Conservation (phyloP, 805 yeast genomes). For the Jamesozyma rosinii region DNA sequence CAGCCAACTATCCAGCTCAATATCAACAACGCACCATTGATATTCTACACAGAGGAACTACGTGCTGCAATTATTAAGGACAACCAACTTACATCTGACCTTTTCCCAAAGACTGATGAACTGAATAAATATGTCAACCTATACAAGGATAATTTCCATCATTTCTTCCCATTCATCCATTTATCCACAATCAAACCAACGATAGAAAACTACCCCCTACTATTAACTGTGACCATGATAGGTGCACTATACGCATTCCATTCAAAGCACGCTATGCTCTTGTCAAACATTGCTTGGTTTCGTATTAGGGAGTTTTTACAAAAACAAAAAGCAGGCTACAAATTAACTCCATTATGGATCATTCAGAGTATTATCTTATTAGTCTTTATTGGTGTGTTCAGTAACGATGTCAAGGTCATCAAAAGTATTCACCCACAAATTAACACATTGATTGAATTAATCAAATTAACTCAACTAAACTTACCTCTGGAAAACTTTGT, state of each 20-base stretch:
- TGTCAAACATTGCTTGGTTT: conserved; percentile 60
- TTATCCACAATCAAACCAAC: conserved; percentile 47
- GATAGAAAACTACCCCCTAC: conserved; percentile 51
- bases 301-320: conserved; percentile 65
- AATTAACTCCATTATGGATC: conserved; percentile 74
- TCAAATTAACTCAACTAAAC: conserved; percentile 66
- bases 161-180: conserved; percentile 58
- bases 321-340: conserved; percentile 32
- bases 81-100: conserved; percentile 45
- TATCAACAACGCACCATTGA: neutral
- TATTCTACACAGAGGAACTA: conserved; percentile 35
- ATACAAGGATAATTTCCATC: conserved; percentile 68
- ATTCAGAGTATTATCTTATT: conserved; percentile 76
- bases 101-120: conserved; percentile 69
- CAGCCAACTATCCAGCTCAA: neutral
- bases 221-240: conserved; percentile 73
- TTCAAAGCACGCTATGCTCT: conserved; percentile 59
- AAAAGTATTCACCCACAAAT: conserved; percentile 73
- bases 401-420: conserved; percentile 54
- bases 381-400: conserved; percentile 77
- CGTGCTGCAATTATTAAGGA: conserved; percentile 44
- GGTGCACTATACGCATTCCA: conserved; percentile 84
- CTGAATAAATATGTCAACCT: conserved; percentile 67
- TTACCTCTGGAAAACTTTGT: conserved; percentile 42
- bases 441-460: conserved; percentile 67